Evolutionary conservation across 371 early-diverging fungal genomes (phyloP).

Genomic region (Saksenaea vasiformis): DNA sequence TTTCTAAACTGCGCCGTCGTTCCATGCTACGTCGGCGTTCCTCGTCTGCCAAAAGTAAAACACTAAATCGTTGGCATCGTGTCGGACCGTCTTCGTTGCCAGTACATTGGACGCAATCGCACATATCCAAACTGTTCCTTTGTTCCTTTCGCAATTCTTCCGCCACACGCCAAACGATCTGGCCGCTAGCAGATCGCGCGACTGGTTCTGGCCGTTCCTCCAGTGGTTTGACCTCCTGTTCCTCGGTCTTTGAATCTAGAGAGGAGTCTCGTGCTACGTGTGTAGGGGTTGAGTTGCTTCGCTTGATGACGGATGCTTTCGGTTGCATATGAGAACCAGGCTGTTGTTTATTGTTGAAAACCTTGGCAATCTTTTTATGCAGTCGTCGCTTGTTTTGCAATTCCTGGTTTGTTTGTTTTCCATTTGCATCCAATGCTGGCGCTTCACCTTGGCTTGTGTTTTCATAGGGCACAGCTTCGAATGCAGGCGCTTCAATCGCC

Average conservation of each 20-base stretch:
- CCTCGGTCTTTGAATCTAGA: neutral
- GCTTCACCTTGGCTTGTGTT: constrained; percentile 15
- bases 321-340: neutral
- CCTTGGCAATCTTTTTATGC: constrained; percentile 9
- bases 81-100: constrained; percentile 7
- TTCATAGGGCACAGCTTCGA: constrained; percentile 45
- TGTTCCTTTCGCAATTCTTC: constrained; percentile 32
- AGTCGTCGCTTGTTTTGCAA: constrained; percentile 2
- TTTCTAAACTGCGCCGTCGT: constrained; percentile 2
- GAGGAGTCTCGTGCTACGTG: neutral
- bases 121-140: constrained; percentile 3
- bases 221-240: neutral
- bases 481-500: constrained; percentile 1
- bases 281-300: neutral
- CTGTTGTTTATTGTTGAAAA: constrained; percentile 10
- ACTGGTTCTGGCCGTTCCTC: neutral
- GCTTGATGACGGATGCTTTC: neutral
- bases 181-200: constrained; percentile 10
- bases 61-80: constrained; percentile 7
- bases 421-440: neutral
- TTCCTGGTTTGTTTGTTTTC: neutral
- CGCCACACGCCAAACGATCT: constrained; percentile 41
- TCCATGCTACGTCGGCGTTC: constrained; percentile 15
- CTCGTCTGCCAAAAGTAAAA: neutral
- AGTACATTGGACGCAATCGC: constrained; percentile 7